phyloP scores from a whole-genome alignment of 805 yeast species.

The Osmozyma mogii region DNA sequence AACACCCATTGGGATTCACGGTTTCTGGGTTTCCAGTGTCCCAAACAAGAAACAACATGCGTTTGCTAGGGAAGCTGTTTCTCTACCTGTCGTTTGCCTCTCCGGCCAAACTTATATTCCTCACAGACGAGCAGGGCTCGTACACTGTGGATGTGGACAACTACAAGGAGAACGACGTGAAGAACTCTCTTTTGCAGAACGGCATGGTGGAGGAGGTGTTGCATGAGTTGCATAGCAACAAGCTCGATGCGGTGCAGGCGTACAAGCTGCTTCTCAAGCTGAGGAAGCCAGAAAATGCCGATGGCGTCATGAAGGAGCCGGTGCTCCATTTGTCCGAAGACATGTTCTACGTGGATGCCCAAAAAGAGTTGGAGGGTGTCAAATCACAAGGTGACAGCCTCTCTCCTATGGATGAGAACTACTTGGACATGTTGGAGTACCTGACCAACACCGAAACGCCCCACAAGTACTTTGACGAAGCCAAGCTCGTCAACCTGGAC shows the following conservation, averaged over 20 bases:
- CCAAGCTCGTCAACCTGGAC: constrained; percentile 5
- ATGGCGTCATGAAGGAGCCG: constrained; percentile 2
- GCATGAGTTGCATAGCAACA: constrained; percentile 2
- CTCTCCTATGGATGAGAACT: constrained; percentile 9
- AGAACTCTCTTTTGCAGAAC: constrained; percentile 17
- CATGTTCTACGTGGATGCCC: constrained; percentile 19
- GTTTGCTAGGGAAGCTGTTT: constrained; percentile 21
- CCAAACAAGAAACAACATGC: constrained; percentile 18
- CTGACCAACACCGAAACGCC: constrained; percentile 9
- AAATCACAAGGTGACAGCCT: too few relatives aligned
- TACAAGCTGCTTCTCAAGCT: constrained; percentile 10
- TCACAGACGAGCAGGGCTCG: constrained; percentile 17
- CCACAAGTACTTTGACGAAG: constrained; percentile 10
- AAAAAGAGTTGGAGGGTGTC: constrained; percentile 1
- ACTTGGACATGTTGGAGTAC: constrained; percentile 12
- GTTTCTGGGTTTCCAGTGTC: constrained; percentile 15
- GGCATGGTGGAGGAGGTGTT: constrained; percentile 13
- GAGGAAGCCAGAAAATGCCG: constrained; percentile 5
- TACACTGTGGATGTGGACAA: constrained; percentile 15
- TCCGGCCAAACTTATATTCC: constrained; percentile 23
- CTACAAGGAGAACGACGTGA: constrained; percentile 9
- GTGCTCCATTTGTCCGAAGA: constrained; percentile 12
- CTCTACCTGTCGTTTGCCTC: constrained; percentile 20
- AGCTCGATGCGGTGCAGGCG: constrained; percentile 7
- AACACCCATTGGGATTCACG: constrained; percentile 16